A percentile compares a stretch with the other conserved stretches of the same genome.
These are phyloP conservation scores for Termitomyces eurrhizus DNA, from an alignment of 768 basidiomycete genomes.

Conservation along the genomic window DNA sequence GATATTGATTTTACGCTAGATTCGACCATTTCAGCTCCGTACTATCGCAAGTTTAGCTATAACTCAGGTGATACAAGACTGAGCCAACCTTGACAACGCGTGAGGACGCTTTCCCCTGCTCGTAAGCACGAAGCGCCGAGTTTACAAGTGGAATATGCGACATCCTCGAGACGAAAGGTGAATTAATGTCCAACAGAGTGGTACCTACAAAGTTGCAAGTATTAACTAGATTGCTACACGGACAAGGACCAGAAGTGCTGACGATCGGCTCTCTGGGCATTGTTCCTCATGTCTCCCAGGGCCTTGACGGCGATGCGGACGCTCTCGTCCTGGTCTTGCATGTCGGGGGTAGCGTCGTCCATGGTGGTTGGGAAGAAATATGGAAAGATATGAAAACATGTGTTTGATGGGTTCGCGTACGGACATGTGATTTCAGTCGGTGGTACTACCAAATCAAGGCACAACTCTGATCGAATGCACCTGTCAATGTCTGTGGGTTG, in stretches of 20 bases:
- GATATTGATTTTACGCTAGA: slow-evolving; percentile 79
- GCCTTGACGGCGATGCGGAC: slow-evolving; percentile 77
- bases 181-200: slow-evolving; percentile 17
- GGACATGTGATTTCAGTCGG: slow-evolving; percentile 15
- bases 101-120: slow-evolving; percentile 80
- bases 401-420: slow-evolving; percentile 11
- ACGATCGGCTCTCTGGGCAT: slow-evolving; percentile 22
- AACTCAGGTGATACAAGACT: not conserved
- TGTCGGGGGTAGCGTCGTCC: slow-evolving; percentile 13
- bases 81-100: slow-evolving; percentile 74
- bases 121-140: slow-evolving; percentile 69
- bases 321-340: slow-evolving; percentile 63
- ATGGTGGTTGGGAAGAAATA: slow-evolving; percentile 17
- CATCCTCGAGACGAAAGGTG: slow-evolving; percentile 47
- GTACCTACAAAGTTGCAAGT: slow-evolving; percentile 7
- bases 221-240: not conserved
- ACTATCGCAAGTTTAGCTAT: slow-evolving; percentile 41
- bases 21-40: slow-evolving; percentile 86
- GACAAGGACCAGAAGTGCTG: not conserved
- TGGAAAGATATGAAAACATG: slow-evolving; percentile 6
- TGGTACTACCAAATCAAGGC: not conserved
- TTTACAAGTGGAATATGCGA: slow-evolving; percentile 70
- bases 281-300: slow-evolving; percentile 73
- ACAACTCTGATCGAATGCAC: not conserved
- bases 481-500: no score